Base-by-base conservation (phyloP, 139 green algal genomes). In the Tetradesmus obliquus region DNA sequence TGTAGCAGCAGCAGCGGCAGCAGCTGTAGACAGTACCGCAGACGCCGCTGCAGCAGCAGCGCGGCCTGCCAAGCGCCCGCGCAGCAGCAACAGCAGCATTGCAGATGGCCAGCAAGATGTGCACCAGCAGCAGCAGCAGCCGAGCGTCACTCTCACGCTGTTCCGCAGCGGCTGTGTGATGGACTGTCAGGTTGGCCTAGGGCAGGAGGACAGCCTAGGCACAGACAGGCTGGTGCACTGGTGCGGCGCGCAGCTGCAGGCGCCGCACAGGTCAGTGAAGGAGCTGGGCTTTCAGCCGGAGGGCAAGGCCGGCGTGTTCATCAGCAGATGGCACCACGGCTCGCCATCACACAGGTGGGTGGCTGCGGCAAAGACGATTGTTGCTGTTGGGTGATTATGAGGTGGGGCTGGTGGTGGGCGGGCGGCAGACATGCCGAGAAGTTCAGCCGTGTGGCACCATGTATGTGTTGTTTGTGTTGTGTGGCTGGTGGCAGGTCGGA, bases 141-240 rank as follows among this genome's bases (percentile, higher is more conserved):
- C 92, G 2, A 76, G 87, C 24, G 90, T 96, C 3, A n/a, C 82
- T 2, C 76, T 96, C 1, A 95, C 92, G 13, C 91, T 97, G 53
- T 95, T 93, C 82, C 58, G 85, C 7, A n/a, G 54, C 3, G 72
- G 85, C 5, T 51, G 69, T 60, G 93, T 98, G 9, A 32, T 93
- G 89, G 91, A 98, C 15, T 92, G 98, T 79, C 12, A 82, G 17
- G 92, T 98, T 54, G 79, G 84, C 82, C 92, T 97, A 53, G 95
- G 94, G 1, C 13, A 85, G 13, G 97, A 98, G 91, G 93, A 96
- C 72, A 96, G 97, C 55, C 94, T 98, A 90, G 97, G 97, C 85
- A 99, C 97, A 3, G 80, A 87, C 45, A 94, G 96, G 12, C 55
- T 99, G 79, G 89, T 99, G 55, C 97, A 99, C 86, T 99, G 97